Conservation (phyloP, 2,329 filamentous ascomycete species). For the Cercospora janseana region DNA sequence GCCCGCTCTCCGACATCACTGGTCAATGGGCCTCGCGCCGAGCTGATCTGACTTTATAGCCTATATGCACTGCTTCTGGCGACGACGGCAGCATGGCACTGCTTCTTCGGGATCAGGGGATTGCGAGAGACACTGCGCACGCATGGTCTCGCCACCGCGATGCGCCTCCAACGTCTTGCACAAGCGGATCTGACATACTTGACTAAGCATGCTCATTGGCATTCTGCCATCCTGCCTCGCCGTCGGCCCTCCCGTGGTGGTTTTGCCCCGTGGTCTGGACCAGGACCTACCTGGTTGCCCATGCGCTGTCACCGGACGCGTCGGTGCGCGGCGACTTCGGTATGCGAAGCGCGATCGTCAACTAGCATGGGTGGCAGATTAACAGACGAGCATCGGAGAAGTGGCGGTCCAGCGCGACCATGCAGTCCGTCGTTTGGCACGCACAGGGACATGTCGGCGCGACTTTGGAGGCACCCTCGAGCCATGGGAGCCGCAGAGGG, state of each 20-base stretch:
- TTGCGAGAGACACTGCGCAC: no score
- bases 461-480: conserved; percentile 21
- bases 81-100: no score
- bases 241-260: conserved; percentile 14
- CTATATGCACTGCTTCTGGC: conserved; percentile 15
- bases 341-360: conserved; percentile 21
- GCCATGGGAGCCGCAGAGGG: conserved; percentile 10
- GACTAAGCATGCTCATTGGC: no score
- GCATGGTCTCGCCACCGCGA: no score
- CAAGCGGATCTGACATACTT: no score
- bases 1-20: conserved; percentile 9
- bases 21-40: conserved; percentile 10
- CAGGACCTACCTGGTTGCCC: conserved; percentile 16
- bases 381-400: background rate
- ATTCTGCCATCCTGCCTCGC: background rate
- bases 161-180: no score
- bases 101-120: no score
- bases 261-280: conserved; percentile 14
- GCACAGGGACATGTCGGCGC: conserved; percentile 20
- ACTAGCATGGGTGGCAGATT: conserved; percentile 26
- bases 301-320: conserved; percentile 16
- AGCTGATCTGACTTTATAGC: conserved; percentile 11
- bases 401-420: conserved; percentile 16
- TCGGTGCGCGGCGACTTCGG: conserved; percentile 22
- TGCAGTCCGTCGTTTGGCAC: conserved; percentile 19